Base-by-base conservation (phyloP, 2,329 filamentous ascomycete genomes). In the Penicillium sp. region DNA sequence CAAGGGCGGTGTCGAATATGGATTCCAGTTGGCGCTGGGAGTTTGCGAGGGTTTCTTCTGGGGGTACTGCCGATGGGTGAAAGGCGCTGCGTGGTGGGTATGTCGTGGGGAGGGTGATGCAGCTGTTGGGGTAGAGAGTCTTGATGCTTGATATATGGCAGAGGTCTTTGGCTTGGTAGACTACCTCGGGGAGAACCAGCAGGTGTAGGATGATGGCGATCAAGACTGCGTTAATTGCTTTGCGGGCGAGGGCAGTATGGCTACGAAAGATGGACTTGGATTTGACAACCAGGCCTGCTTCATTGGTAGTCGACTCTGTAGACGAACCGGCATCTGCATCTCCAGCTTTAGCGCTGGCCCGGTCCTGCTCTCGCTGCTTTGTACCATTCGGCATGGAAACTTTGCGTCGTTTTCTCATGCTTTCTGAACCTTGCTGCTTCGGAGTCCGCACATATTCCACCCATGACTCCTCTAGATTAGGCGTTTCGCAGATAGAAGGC, bases 401-500 rank as follows among this genome's bases (percentile, higher is more conserved):
- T 43, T 63, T 66, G 58, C 62, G 61, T 43, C 67, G 64, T 46
- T 64, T 68, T 36, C 59, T 66, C 56, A 69, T 58, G 25, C 46
- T 50, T 25, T 41, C 16, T 25, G 42, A 43, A n/a, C 38, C 42
- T 31, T 53, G 35, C 37, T 63, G 58, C 9, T 28, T 46, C 16
- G 59, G 58, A 5, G 58, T 47, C 44, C 62, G 67, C 19, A 69
- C 40, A 25, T 59, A 56, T 25, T 66, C 68, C 25, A 73, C 59
- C 70, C 70, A 73, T 35, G 70, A 73, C 25, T 55, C 66, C 46
- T 73, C 69, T 22, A 66, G 61, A 37, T 69, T 64, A 7, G 69
- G 65, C 4, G 65, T 63, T 46, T 74, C 71, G 58, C 67, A 69
- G 43, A 75, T 73, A 5, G 73, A 74, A 4, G 73, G 73, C 73